Conservation (phyloP, 768 basidiomycete genomes). For the Mycena vitilis region DNA sequence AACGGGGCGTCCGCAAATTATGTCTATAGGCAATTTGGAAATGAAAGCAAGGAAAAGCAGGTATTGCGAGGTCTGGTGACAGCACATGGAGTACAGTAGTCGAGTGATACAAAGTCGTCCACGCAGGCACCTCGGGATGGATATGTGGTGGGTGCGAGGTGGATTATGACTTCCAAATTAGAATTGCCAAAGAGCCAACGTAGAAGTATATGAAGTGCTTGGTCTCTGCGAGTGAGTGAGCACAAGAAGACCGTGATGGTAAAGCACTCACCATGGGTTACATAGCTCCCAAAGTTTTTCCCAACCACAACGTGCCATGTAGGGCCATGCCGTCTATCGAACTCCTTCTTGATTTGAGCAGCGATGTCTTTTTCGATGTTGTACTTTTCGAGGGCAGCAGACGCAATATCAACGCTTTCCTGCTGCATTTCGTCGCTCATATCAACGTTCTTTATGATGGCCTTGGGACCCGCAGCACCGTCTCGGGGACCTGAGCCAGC, state of each 20-base stretch:
- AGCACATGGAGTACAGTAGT: slow-evolving; percentile 27
- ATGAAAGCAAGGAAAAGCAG: slow-evolving; percentile 16
- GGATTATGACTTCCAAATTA: slow-evolving; percentile 91
- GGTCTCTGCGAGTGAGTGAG: slow-evolving; percentile 71
- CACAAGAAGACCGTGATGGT: not conserved
- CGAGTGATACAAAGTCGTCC: slow-evolving; percentile 21
- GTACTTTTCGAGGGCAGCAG: slow-evolving; percentile 88
- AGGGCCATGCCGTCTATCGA: slow-evolving; percentile 90
- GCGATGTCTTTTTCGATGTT: slow-evolving; percentile 99
- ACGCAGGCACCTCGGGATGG: slow-evolving; percentile 5
- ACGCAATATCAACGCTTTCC: slow-evolving; percentile 90
- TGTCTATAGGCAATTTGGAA: too few relatives aligned
- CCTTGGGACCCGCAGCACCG: slow-evolving; percentile 67
- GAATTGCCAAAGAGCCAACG: slow-evolving; percentile 90
- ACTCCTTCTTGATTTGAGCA: slow-evolving; percentile 98
- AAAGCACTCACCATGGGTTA: slow-evolving; percentile 87
- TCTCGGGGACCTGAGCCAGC: slow-evolving; percentile 57
- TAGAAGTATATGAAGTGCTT: slow-evolving; percentile 99
- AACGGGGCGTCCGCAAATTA: too few relatives aligned
- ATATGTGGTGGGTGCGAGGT: not conserved
- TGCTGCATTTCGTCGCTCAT: slow-evolving; percentile 98
- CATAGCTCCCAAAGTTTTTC: slow-evolving; percentile 99
- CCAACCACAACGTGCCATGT: slow-evolving; percentile 99
- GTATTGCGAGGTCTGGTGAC: slow-evolving; percentile 16
- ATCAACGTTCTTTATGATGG: slow-evolving; percentile 96